phyloP scores from a whole-genome alignment of 805 yeast species.

The Candida chilensis region DNA sequence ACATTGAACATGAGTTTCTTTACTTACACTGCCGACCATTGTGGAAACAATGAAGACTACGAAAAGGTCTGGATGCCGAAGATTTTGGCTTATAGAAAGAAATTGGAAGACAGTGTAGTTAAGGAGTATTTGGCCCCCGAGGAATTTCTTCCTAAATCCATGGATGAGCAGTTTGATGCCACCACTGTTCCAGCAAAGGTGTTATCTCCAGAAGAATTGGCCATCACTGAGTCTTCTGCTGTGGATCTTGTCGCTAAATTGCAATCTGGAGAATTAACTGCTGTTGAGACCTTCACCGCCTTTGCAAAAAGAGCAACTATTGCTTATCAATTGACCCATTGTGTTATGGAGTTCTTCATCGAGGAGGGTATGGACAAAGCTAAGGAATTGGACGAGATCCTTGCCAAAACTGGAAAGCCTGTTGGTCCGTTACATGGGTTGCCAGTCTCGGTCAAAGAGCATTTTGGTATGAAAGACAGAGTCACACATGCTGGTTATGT shows the following conservation, averaged over 20 bases:
- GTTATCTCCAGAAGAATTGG: constrained; percentile 25
- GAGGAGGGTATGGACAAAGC: constrained; percentile 53
- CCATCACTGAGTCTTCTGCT: constrained; percentile 35
- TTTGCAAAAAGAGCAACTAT: constrained; percentile 57
- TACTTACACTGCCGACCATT: too few relatives aligned
- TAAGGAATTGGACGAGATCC: constrained; percentile 44
- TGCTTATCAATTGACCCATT: constrained; percentile 53
- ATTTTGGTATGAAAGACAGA: constrained; percentile 42
- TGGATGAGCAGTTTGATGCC: constrained; percentile 21
- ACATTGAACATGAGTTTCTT: too few relatives aligned
- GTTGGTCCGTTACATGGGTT: constrained; percentile 65
- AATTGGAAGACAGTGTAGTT: constrained; percentile 11
- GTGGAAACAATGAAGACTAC: too few relatives aligned
- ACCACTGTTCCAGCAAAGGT: constrained; percentile 23
- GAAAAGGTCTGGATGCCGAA: constrained; percentile 26
- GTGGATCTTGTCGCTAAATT: constrained; percentile 30
- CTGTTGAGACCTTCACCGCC: constrained; percentile 49
- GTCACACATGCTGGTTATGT: constrained; percentile 57
- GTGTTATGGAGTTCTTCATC: constrained; percentile 52
- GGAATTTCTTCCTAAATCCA: too few relatives aligned
- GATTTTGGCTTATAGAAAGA: constrained; percentile 16
- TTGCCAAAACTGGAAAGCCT: constrained; percentile 36
- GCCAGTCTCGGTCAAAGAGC: constrained; percentile 64
- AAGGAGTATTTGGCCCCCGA: too few relatives aligned
- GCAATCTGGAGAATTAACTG: constrained; percentile 33